Evolutionary conservation across 176 grass and related monocot species (phyloP), one percentile per base, ranked within the genome.

Genomic region (Carex scoparia): DNA sequence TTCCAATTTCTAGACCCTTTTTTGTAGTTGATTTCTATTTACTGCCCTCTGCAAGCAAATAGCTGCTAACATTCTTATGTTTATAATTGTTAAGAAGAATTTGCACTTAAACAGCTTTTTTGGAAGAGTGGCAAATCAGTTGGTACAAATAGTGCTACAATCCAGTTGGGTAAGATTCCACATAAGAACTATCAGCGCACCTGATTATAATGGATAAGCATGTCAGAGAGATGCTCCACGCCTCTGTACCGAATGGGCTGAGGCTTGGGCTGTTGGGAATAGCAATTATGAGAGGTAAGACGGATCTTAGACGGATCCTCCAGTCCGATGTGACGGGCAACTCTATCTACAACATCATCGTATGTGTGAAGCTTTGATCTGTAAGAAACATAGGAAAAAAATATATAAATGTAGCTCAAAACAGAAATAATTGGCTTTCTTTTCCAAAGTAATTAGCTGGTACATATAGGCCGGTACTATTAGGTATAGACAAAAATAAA

Each of bases 201-300:
- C 95, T 94, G 95, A 75, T 94, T 93, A 61, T 94, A 98, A 84
- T 98, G 95, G 46, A 93, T 84, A 38, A 98, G 95, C 92, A 98
- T 98, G 64, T 98, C 95, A 60, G 89, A 87, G 30, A 98, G 88
- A 89, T 93, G 92, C 9, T 94, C 95, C 28, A 92, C 89, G 16
- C 92, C 95, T 69, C 86, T 85, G 84, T 91, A 98, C 79, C 89
- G 94, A 72, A 98, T 77, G 10, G 92, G 89, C 84, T 98, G 95
- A 30, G 95, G 95, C 87, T 98, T 98, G 82, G 95, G 92, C 85
- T 98, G 95, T 69, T 98, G 95, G n/a, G 92, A 93, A 76, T 98
- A 98, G 74, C 92, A 93, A 81, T 94, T 98, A 87, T 94, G 91
- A 64, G 92, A 89, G 77, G 95, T 98, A 86, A 98, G 91, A 10